Percentiles rank a stretch among this genome's conserved stretches.
These are phyloP conservation scores for Tolypocladium sp. DNA, from an alignment of 2,329 filamentous ascomycete species.

Conservation along the genomic window DNA sequence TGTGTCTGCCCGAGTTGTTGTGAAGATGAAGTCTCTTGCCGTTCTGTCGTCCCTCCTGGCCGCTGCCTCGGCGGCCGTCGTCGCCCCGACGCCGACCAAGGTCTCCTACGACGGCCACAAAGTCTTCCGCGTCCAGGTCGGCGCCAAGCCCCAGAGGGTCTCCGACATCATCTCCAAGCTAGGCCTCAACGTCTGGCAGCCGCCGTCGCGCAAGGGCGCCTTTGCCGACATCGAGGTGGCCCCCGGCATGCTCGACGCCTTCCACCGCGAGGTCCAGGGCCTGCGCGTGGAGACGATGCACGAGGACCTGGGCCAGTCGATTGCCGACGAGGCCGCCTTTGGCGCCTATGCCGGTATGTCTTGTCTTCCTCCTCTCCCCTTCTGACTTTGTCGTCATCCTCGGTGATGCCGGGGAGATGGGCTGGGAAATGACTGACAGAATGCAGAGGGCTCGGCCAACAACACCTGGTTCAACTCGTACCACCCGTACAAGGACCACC, in stretches of 20 bases:
- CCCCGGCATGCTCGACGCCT: conserved; percentile 21
- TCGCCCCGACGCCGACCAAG: conserved; percentile 1
- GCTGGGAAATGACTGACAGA: not conserved
- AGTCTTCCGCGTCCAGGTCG: conserved; percentile 31
- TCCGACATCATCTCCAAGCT: conserved; percentile 23
- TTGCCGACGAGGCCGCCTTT: conserved; percentile 23
- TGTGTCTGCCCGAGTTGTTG: not conserved
- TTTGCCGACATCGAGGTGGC: conserved; percentile 32
- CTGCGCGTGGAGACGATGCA: conserved; percentile 25
- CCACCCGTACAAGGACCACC: conserved; percentile 41
- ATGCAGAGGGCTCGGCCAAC: conserved; percentile 13
- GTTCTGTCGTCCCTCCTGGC: conserved; percentile 8
- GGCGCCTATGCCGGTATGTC: conserved; percentile 18
- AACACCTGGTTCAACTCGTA: conserved; percentile 43
- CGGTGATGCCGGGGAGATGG: not conserved
- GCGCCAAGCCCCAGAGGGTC: conserved; percentile 20
- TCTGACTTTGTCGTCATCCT: not conserved
- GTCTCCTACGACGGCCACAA: conserved; percentile 35
- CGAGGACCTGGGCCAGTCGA: conserved; percentile 27
- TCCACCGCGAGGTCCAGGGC: conserved; percentile 19
- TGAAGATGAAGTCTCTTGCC: conserved; percentile 9
- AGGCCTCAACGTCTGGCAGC: conserved; percentile 27
- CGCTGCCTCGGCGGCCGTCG: conserved; percentile 6
- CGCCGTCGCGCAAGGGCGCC: conserved; percentile 17
- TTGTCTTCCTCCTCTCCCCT: not conserved